Conservation (phyloP, 176 grass and related monocot species). For the Thalia dealbata region DNA sequence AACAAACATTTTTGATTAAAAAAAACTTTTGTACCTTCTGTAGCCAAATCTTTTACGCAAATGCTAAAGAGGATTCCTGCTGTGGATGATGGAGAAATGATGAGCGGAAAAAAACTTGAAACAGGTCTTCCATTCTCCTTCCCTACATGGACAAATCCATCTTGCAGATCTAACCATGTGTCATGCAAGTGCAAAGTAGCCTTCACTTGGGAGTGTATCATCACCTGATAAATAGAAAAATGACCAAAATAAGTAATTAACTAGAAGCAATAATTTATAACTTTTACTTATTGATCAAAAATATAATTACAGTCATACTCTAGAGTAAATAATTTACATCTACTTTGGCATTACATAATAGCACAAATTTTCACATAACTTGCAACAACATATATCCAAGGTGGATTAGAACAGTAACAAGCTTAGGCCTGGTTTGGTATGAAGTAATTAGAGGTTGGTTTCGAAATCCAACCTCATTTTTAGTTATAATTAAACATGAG, state of each 20-base stretch:
- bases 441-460: no score
- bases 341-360: neutral
- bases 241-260: constrained; percentile 10
- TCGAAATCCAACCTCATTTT: no score
- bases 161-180: constrained; percentile 75
- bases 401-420: neutral
- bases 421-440: no score
- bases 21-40: constrained; percentile 37
- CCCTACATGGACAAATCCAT: constrained; percentile 77
- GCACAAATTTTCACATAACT: neutral
- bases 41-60: constrained; percentile 30
- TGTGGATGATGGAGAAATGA: constrained; percentile 74
- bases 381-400: neutral
- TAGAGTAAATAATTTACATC: constrained; percentile 4
- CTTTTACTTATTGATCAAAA: neutral
- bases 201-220: constrained; percentile 85
- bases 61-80: constrained; percentile 88
- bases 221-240: constrained; percentile 42
- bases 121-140: constrained; percentile 61
- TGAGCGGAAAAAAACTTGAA: constrained; percentile 68
- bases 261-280: neutral
- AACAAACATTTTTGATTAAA: neutral
- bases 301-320: neutral
- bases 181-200: constrained; percentile 70
- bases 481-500: no score